Evolutionary conservation across 2,329 filamentous ascomycete genomes (phyloP).

Genomic region (Penicillium decumbens): DNA sequence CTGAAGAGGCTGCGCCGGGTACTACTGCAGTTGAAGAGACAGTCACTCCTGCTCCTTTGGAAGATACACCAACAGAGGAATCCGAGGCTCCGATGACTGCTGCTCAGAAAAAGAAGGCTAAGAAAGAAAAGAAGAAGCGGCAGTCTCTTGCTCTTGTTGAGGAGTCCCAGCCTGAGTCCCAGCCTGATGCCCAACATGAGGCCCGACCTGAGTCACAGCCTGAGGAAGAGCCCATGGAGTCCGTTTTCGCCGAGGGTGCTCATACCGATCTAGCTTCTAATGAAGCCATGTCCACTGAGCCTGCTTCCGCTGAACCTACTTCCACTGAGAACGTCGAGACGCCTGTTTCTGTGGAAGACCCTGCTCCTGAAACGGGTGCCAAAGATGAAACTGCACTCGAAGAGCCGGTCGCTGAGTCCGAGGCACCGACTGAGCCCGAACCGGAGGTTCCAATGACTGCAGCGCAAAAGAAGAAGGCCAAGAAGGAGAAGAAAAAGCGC

Average conservation of each 20-base stretch:
- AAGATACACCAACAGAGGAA: neutral
- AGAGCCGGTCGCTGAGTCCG: neutral
- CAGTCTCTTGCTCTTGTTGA: conserved; percentile 14
- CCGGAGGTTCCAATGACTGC: conserved; percentile 14
- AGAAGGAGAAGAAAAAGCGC: conserved; percentile 16
- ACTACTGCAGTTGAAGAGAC: neutral
- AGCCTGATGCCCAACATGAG: neutral
- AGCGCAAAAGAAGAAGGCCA: conserved; percentile 16
- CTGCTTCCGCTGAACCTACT: neutral
- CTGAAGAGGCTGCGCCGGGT: neutral
- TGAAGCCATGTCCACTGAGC: too few species aligned
- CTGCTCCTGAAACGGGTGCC: neutral
- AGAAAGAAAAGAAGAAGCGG: conserved; percentile 22
- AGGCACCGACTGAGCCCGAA: neutral
- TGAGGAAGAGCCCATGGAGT: conserved; percentile 1
- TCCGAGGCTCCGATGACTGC: conserved; percentile 1
- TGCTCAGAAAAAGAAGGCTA: conserved; percentile 18
- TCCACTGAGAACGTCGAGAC: neutral
- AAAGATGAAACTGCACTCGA: conserved; percentile 4
- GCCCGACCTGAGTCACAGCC: neutral
- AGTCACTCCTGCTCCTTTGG: neutral
- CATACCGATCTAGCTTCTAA: too few species aligned
- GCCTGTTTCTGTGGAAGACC: neutral
- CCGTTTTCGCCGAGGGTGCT: neutral
- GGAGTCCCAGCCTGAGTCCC: conserved; percentile 1